These are phyloP conservation scores for Salicornia ramosissima DNA, from an alignment of 148 eudicot species.

Conservation along the genomic window DNA sequence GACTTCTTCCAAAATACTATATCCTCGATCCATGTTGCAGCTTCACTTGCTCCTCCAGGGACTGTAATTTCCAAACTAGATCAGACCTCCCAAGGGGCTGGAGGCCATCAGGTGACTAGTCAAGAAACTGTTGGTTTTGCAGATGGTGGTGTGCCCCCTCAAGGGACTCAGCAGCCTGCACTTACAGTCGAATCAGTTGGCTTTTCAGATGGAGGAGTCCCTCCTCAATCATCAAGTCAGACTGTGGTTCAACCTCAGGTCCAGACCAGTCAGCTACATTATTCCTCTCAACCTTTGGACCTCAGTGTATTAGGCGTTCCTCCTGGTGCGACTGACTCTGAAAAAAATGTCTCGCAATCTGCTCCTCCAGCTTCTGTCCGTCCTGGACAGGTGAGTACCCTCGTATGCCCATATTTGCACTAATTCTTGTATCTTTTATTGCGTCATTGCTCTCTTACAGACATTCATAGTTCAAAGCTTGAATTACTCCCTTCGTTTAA, in stretches of 20 bases:
- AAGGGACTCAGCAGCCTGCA: conserved; percentile 41
- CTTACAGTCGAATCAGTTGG: conserved; percentile 49
- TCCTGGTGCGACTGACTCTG: conserved; percentile 49
- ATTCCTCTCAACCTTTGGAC: conserved; percentile 75
- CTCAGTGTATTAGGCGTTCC: conserved; percentile 55
- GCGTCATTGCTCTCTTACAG: neutral
- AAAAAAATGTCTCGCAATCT: conserved; percentile 50
- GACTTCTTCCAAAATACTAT: conserved; percentile 97
- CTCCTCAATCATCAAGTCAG: conserved; percentile 62
- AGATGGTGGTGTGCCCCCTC: conserved; percentile 75
- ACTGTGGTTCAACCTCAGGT: conserved; percentile 36
- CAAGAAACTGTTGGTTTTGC: conserved; percentile 55
- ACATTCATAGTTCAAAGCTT: neutral
- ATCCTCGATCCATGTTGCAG: conserved; percentile 81
- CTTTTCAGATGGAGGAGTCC: conserved; percentile 89
- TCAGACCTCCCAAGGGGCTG: conserved; percentile 54
- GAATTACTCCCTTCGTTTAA: neutral
- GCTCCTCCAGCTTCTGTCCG: conserved; percentile 76
- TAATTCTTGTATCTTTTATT: neutral
- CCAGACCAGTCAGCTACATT: conserved; percentile 39
- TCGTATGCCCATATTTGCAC: neutral
- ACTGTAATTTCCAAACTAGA: conserved; percentile 65
- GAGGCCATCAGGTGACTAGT: conserved; percentile 34
- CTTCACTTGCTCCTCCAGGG: conserved; percentile 82
- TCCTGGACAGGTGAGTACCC: conserved; percentile 73